phyloP scores from a whole-genome alignment of 345 rosid genomes.

The Mangifera indica region DNA sequence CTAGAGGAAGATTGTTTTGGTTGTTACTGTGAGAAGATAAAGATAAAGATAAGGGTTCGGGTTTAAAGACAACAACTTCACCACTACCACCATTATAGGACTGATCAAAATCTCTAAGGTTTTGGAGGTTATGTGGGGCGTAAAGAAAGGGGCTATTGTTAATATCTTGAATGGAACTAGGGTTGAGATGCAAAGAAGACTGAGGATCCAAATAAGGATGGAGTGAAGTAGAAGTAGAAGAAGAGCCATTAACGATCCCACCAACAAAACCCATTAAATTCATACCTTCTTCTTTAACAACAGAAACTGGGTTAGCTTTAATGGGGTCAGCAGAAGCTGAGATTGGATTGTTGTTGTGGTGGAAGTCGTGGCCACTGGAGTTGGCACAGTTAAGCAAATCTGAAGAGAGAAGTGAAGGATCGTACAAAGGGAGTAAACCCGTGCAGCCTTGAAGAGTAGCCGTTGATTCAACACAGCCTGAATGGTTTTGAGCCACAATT shows the following conservation, averaged over 20 bases:
- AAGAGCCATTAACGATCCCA: slow-evolving; percentile 30
- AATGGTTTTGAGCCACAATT: slow-evolving; percentile 42
- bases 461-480: slow-evolving; percentile 25
- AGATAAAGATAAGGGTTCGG: slow-evolving; percentile 61
- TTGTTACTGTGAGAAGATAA: slow-evolving; percentile 56
- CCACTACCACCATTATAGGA: slow-evolving; percentile 35
- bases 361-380: slow-evolving; percentile 24
- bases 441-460: slow-evolving; percentile 25
- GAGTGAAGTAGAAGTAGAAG: slow-evolving; percentile 35
- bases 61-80: slow-evolving; percentile 49
- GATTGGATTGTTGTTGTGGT: slow-evolving; percentile 12
- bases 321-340: slow-evolving; percentile 17
- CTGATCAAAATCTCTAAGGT: slow-evolving; percentile 45
- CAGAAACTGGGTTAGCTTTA: slow-evolving; percentile 23
- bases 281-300: slow-evolving; percentile 44
- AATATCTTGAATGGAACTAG: slow-evolving; percentile 44
- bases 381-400: slow-evolving; percentile 43
- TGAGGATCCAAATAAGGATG: slow-evolving; percentile 50
- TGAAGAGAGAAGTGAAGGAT: slow-evolving; percentile 53
- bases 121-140: slow-evolving; percentile 45
- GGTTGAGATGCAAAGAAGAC: slow-evolving; percentile 44
- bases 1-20: slow-evolving; percentile 41
- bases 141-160: slow-evolving; percentile 47
- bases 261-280: slow-evolving; percentile 48
- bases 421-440: slow-evolving; percentile 41